Conservation (phyloP, 352 stramenopile genomes). For the Phytophthora pini region DNA sequence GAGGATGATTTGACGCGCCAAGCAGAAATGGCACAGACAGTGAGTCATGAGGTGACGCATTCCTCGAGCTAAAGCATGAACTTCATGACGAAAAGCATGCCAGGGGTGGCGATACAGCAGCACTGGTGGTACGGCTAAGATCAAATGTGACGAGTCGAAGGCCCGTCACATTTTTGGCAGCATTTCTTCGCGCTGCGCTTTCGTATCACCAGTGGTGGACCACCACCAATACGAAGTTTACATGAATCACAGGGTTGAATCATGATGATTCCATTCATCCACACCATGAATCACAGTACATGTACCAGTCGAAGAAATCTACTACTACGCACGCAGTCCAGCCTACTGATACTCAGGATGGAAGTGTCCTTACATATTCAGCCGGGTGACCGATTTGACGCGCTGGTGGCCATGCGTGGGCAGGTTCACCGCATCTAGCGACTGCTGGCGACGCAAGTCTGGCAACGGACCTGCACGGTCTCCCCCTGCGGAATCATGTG, state of each 20-base stretch:
- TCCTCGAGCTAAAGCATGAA: neutral
- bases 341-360: too few relatives aligned
- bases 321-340: too few relatives aligned
- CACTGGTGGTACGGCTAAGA: too few relatives aligned
- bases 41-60: conserved; percentile 6
- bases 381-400: conserved; percentile 35
- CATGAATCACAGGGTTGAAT: too few relatives aligned
- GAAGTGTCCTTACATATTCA: conserved; percentile 24
- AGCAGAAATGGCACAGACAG: conserved; percentile 10
- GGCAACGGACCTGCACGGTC: conserved; percentile 11
- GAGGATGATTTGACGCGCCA: conserved; percentile 27
- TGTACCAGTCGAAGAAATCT: too few relatives aligned
- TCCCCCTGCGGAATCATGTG: conserved; percentile 2
- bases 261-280: neutral
- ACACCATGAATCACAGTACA: conserved; percentile 1
- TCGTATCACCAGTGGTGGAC: too few relatives aligned
- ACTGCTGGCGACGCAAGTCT: conserved; percentile 24
- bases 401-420: conserved; percentile 30
- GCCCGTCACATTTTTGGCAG: conserved; percentile 6
- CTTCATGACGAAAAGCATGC: neutral
- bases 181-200: conserved; percentile 1
- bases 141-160: conserved; percentile 4
- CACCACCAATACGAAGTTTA: too few relatives aligned
- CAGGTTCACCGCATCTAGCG: conserved; percentile 21
- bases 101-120: too few relatives aligned